Evolutionary conservation across 441 rosid genomes (phyloP), one percentile per base, ranked within the genome.

Genomic region (Brassica hybrid): DNA sequence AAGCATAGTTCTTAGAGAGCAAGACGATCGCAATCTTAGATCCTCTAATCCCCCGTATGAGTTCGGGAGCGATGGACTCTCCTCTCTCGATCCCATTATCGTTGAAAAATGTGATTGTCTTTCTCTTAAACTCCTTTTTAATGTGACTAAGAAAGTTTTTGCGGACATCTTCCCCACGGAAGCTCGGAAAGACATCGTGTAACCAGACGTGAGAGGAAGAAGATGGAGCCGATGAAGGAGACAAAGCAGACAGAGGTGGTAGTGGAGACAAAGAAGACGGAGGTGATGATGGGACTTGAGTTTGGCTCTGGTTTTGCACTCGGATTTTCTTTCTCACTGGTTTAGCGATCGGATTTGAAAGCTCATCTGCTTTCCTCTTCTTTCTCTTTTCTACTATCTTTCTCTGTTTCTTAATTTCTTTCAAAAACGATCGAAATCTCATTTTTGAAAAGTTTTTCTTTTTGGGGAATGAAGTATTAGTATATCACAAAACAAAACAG

Each of bases 1-100:
- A 65, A 66, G 50, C 73, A 3, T 74, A 74, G 67, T 72, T 58
- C 19, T 23, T 65, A 0, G 83, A 80, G 69, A 80, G 41, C 16
- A 80, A 3, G 14, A 80, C 3, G 5, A 78, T 2, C 3, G 54
- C 34, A 2, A 71, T 23, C 7, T 7, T 68, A 8, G 84, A 82
- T 30, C 9, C 61, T 67, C 65, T 74, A 1, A 82, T 61, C 2
- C 72, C 82, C 32, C 70, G 38, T 12, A 48, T 63, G 59, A 54
- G 23, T 54, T 54, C 59, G 0, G 59, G 23, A 17, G 23, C 23
- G 10, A 54, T 54, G 59, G 59, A 54, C 3, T 54, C 59, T 54
- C 59, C 59, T 54, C 59, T 54, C 23, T 54, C 10, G n/a, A 54
- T 54, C 59, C 23, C 59, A 54, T 54, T 54, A 54, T 54, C 59